phyloP scores from a whole-genome alignment of 441 rosid species.

The Melastoma candidum region DNA sequence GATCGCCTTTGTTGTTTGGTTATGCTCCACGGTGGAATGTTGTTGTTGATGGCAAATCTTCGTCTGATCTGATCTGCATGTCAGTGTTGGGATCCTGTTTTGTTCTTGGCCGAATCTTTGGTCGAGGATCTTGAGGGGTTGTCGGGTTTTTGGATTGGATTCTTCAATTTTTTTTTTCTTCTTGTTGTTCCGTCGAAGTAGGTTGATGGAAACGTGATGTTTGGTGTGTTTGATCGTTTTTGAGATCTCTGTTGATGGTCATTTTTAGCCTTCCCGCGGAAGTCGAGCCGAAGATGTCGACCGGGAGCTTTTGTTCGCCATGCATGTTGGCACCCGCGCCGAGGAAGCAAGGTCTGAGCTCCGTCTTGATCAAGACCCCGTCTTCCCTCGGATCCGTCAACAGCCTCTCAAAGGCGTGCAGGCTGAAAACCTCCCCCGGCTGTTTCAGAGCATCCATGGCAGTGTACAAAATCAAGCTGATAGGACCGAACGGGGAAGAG shows the following conservation, averaged over 20 bases:
- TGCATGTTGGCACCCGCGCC: conserved; percentile 1
- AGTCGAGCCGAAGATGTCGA: conserved; percentile 3
- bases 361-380: conserved; percentile 4
- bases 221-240: no score
- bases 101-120: no score
- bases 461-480: conserved; percentile 63
- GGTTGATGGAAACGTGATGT: no score
- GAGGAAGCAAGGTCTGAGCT: not conserved
- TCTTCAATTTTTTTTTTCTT: no score
- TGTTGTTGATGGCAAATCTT: no score
- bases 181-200: no score
- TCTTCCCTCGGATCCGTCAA: conserved; percentile 4
- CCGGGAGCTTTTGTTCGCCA: not conserved
- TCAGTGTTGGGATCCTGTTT: no score
- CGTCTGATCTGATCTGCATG: no score
- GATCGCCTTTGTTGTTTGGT: no score
- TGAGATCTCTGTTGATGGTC: not conserved
- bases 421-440: not conserved
- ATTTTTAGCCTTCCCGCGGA: not conserved
- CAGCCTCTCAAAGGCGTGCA: not conserved
- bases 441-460: conserved; percentile 25
- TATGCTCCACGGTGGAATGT: no score
- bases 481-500: conserved; percentile 56
- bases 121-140: no score
- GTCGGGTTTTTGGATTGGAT: no score